Base-by-base conservation (phyloP, 257 asterid species). In the Capsicum chinense region DNA sequence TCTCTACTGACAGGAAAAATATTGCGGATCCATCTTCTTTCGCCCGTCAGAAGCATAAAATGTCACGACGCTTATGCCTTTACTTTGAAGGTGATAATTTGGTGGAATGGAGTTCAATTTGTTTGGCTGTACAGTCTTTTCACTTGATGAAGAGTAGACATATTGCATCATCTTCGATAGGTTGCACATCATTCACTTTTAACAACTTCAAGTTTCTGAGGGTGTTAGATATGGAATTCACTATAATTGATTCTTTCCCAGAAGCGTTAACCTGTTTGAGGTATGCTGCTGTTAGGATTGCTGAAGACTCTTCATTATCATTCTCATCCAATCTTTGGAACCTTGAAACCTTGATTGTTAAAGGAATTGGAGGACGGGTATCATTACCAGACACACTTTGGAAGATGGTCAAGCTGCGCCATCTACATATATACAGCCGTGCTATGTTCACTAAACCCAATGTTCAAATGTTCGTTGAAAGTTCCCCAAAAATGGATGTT, bases 301-400 rank as follows among this genome's bases (percentile, higher is more conserved):
- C 2, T 0, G 3, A n/a, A 0, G 9, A 48, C 10, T 52, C 56
- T 2, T 2, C 15, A 4, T 15, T 78, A 4, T 54, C 83, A 1
- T 8, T 70, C 44, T 50, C 81, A 2, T 3, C 17, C 9, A 9
- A 16, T 3, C 83, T 81, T 2, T 0, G 7, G 19, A 82, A 63
- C 44, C 73, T 82, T 1, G 64, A 85, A n/a, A 85, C 70, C 9
- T 35, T 85, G 73, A 2, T 85, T 21, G 39, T 80, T 5, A 7
- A 33, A 2, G 79, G 82, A 48, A 13, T 42, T 17, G 44, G 42
- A 78, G 74, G 80, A 3, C 60, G 13, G 50, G 58, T 84, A 4
- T 3, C 3, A 33, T 2, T 67, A 42, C 81, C 76, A 2, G 9
- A 80, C 6, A 48, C 83, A 12, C 69, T 80, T 14, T 85, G 58